Evolutionary conservation across 257 asterid species (phyloP).

Genomic region (Linderniella brevidens): DNA sequence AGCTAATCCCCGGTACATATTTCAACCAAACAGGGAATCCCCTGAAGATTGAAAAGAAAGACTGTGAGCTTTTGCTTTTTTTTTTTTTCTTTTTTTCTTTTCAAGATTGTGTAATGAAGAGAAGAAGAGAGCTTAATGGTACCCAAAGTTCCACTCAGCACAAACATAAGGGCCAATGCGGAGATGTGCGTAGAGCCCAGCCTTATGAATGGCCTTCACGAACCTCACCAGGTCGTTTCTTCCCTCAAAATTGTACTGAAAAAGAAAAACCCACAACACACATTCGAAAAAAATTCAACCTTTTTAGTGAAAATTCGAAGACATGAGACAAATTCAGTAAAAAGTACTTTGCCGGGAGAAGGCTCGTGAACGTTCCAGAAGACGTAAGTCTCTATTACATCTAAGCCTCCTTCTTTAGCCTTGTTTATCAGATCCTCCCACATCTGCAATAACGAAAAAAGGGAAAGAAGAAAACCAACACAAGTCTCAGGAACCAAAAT

Average conservation of each 20-base stretch:
- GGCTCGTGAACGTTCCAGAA: slow-evolving; percentile 93
- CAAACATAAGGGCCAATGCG: slow-evolving; percentile 95
- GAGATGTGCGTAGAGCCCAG: slow-evolving; percentile 71
- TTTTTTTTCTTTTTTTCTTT: no score
- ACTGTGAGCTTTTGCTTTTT: no score
- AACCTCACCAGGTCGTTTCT: slow-evolving; percentile 77
- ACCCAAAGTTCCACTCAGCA: slow-evolving; percentile 96
- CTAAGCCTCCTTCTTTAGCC: slow-evolving; percentile 84
- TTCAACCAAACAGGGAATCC: slow-evolving; percentile 97
- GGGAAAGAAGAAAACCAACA: no score
- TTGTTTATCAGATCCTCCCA: slow-evolving; percentile 79
- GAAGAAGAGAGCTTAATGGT: slow-evolving; percentile 3
- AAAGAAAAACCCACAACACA: slow-evolving; percentile 9
- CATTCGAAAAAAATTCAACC: slow-evolving; percentile 1
- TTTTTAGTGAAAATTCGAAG: slow-evolving; percentile 3
- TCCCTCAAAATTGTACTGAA: slow-evolving; percentile 78
- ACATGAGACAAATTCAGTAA: no score
- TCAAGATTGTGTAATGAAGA: no score
- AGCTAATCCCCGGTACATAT: slow-evolving; percentile 71
- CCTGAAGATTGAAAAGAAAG: slow-evolving; percentile 16
- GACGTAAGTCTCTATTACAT: slow-evolving; percentile 75
- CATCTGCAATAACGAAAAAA: slow-evolving; percentile 40
- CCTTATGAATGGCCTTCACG: slow-evolving; percentile 59
- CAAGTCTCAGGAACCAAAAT: no score
- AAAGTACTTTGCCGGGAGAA: slow-evolving; percentile 54